Base-by-base conservation (phyloP, 371 early-diverging fungal species). In the Apophysomyces variabilis region DNA sequence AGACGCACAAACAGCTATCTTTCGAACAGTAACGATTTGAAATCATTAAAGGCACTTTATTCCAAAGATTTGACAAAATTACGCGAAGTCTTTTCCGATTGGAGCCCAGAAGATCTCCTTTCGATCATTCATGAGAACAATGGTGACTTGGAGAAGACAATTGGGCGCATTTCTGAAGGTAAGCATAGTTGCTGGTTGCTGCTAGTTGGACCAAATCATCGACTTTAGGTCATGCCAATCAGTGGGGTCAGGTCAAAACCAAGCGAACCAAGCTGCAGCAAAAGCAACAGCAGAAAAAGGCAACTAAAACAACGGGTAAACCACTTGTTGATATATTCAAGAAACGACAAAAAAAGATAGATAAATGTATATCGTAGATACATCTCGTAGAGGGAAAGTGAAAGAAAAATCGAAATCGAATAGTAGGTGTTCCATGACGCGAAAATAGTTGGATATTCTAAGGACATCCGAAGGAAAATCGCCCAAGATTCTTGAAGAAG, bases 201-300 rank as follows among this genome's bases (percentile, higher is more conserved):
- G 13, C 11, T 8, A 38, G 37, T 6, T n/a, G 46, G 21, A 58
- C 41, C 6, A 13, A 11, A 13, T 2, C 41, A 41, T 41, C 2
- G 32, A 26, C 41, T 13, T 8, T 80, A 95, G 96, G 96, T 64
- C 91, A 88, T 73, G 92, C 92, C 43, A 84, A 82, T 68, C 93
- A 93, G 74, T 96, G 97, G 95, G 95, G 92, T 56, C 93, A 95
- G 80, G 97, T 95, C 73, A 92, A 93, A 78, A 85, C 87, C 69
- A 91, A 90, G 54, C 32, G 54, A 18, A 50, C 54, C 54, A 50
- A 9, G 54, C 21, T 26, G n/a, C 54, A 50, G 32, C 54, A 74
- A 95, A 94, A 75, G 64, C 79, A 59, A 83, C 76, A 72, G 76
- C 75, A 56, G 68, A 41, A 13, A 85, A 83, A 73, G 73, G 77